These are phyloP conservation scores for Linnemannia zychae DNA, from an alignment of 192 early-diverging fungal genomes.

Conservation along the genomic window DNA sequence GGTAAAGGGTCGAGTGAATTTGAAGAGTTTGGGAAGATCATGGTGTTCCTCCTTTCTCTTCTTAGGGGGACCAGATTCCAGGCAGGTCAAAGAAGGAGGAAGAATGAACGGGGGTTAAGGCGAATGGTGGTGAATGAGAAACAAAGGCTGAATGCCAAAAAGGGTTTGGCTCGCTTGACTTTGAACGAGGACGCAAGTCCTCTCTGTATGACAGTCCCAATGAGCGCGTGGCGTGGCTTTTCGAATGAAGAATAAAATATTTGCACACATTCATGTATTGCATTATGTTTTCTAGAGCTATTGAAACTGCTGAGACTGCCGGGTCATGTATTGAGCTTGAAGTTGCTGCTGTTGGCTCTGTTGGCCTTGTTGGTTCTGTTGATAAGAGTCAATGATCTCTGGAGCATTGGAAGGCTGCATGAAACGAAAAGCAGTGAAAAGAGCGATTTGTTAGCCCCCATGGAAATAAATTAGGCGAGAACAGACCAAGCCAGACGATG, in stretches of 20 bases:
- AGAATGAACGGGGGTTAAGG: neutral
- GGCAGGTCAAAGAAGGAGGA: neutral
- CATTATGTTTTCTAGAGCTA: neutral
- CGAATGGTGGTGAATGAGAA: no score
- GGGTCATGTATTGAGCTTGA: neutral
- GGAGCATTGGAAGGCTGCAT: neutral
- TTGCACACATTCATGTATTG: neutral
- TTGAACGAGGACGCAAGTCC: neutral
- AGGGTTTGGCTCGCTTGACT: neutral
- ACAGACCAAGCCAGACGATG: conserved; percentile 14
- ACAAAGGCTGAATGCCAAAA: neutral
- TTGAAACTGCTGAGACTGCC: neutral
- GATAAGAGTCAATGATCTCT: neutral
- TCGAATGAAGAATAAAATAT: neutral
- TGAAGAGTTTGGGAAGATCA: conserved; percentile 17
- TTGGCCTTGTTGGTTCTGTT: neutral
- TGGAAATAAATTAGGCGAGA: neutral
- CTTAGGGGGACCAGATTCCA: neutral
- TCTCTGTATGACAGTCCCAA: neutral
- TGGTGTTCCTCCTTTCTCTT: conserved; percentile 17
- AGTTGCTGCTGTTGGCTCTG: conserved; percentile 1
- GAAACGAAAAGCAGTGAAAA: neutral
- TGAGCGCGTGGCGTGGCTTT: neutral
- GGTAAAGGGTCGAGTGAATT: conserved; percentile 1
- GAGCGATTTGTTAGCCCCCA: neutral